Percentiles rank a stretch among this genome's conserved stretches.
These are phyloP conservation scores for Trichophyton equinum DNA, from an alignment of 2,329 filamentous ascomycete genomes.

Conservation along the genomic window DNA sequence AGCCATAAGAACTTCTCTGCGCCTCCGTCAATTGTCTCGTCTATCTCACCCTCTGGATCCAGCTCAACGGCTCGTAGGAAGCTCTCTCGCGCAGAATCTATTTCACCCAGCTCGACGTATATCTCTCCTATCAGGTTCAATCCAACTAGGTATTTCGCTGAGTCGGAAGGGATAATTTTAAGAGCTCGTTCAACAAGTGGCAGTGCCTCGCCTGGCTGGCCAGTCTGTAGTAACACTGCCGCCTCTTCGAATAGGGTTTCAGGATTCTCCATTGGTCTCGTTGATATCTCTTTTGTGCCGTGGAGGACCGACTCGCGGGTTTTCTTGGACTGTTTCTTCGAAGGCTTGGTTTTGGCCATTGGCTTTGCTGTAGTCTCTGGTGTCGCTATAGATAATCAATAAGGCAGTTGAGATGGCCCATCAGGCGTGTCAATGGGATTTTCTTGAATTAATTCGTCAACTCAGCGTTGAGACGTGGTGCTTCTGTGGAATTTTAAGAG, in stretches of 20 bases:
- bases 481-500: not conserved
- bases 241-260: conserved; percentile 46
- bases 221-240: conserved; percentile 44
- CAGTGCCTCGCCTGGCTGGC: conserved; percentile 46
- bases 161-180: conserved; percentile 23
- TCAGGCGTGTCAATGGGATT: not conserved
- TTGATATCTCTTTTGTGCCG: conserved; percentile 26
- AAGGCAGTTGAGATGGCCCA: not conserved
- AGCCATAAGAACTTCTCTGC: conserved; percentile 92
- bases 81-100: conserved; percentile 57
- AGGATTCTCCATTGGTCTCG: conserved; percentile 39
- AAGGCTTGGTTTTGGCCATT: conserved; percentile 43
- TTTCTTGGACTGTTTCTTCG: conserved; percentile 32
- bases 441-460: not conserved
- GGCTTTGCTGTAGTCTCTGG: conserved; percentile 9
- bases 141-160: conserved; percentile 40
- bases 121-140: conserved; percentile 71
- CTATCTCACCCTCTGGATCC: conserved; percentile 60
- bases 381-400: not conserved
- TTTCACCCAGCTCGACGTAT: conserved; percentile 67
- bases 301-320: conserved; percentile 34
- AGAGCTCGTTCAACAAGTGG: conserved; percentile 43
- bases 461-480: not conserved
- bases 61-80: conserved; percentile 63
- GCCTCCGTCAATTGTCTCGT: conserved; percentile 63